Evolutionary conservation across 2,329 filamentous ascomycete genomes (phyloP).

Genomic region (Ophiostoma angusticollis): DNA sequence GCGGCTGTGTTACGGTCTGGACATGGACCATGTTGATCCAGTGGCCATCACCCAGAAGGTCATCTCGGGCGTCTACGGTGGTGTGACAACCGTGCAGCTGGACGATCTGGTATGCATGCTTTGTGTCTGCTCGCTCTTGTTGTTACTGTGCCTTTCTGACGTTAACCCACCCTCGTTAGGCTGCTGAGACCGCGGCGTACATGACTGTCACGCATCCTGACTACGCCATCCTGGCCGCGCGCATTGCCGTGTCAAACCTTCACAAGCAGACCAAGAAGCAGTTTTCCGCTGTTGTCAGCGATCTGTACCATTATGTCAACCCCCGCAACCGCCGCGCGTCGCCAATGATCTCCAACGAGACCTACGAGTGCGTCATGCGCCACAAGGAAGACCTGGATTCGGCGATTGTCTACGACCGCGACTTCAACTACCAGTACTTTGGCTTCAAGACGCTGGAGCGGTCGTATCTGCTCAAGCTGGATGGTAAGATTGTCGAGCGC

Average conservation of each 20-base stretch:
- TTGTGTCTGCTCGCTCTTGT: background rate
- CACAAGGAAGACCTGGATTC: constrained; percentile 97
- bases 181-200: constrained; percentile 96
- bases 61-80: constrained; percentile 97
- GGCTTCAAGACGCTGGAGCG: constrained; percentile 98
- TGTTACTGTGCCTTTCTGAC: background rate
- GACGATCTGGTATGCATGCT: constrained; percentile 89
- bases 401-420: constrained; percentile 95
- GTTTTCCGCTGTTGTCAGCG: constrained; percentile 87
- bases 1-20: constrained; percentile 91
- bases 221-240: constrained; percentile 94
- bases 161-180: constrained; percentile 42
- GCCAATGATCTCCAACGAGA: constrained; percentile 89
- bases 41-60: constrained; percentile 98
- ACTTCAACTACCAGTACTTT: constrained; percentile 99
- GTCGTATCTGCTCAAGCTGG: constrained; percentile 89
- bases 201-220: constrained; percentile 99
- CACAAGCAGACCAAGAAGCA: constrained; percentile 99
- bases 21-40: constrained; percentile 88
- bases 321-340: constrained; percentile 73
- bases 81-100: constrained; percentile 89
- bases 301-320: constrained; percentile 93
- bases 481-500: constrained; percentile 92
- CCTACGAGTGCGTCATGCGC: constrained; percentile 86
- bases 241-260: constrained; percentile 97